Conservation (phyloP, 2,329 filamentous ascomycete species). For the Alternaria dauci region DNA sequence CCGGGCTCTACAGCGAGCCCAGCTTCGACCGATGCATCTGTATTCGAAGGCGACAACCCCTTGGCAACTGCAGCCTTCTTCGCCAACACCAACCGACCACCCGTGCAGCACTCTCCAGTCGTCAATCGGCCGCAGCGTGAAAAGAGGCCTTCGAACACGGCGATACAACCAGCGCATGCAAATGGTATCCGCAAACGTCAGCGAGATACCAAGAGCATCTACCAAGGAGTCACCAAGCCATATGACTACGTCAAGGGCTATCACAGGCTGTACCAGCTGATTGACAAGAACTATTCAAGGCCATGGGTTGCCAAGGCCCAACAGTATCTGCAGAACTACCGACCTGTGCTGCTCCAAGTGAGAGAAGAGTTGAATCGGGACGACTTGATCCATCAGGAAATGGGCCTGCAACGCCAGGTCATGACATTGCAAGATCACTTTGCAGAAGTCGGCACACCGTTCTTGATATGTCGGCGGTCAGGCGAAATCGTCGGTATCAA, state of each 20-base stretch:
- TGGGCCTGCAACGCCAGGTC: slow-evolving; percentile 90
- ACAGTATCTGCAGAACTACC: slow-evolving; percentile 85
- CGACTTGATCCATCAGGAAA: slow-evolving; percentile 97
- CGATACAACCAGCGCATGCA: slow-evolving; percentile 42
- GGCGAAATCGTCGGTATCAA: slow-evolving; percentile 95
- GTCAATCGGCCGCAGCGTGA: slow-evolving; percentile 39
- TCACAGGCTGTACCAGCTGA: slow-evolving; percentile 82
- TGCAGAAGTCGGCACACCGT: slow-evolving; percentile 85
- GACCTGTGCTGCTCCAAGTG: slow-evolving; percentile 91
- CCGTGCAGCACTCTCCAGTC: slow-evolving; percentile 41
- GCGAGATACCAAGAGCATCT: slow-evolving; percentile 82
- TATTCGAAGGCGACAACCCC: slow-evolving; percentile 57
- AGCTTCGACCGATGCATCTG: slow-evolving; percentile 53
- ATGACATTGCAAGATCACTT: slow-evolving; percentile 94
- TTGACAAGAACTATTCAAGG: slow-evolving; percentile 79
- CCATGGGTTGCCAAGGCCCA: slow-evolving; percentile 84
- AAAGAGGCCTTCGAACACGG: slow-evolving; percentile 36
- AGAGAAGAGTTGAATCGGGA: slow-evolving; percentile 87
- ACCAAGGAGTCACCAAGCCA: slow-evolving; percentile 86
- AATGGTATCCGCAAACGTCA: slow-evolving; percentile 59
- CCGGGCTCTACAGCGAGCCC: slow-evolving; percentile 65
- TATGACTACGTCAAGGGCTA: slow-evolving; percentile 92
- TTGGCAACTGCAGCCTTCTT: slow-evolving; percentile 48
- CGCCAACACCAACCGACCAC: slow-evolving; percentile 43
- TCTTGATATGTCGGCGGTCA: slow-evolving; percentile 88